Percentiles rank a stretch among this genome's conserved stretches.
Evolutionary conservation across 1,284 basidiomycete genomes (phyloP).

Genomic region (Testicularia cyperi): DNA sequence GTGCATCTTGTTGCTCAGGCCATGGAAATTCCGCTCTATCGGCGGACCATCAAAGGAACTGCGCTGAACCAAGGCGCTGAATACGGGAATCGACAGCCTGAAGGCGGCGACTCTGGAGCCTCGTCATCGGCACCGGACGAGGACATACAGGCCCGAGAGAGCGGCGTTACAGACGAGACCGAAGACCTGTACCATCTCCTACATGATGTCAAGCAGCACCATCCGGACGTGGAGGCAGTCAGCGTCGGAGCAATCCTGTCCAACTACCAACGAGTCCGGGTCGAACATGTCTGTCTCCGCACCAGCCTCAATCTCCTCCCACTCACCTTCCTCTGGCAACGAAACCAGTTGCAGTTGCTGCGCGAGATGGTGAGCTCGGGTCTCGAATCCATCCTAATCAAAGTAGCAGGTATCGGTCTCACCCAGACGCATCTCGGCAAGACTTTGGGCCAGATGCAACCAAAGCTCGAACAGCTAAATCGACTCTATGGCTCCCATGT

Average conservation of each 20-base stretch:
- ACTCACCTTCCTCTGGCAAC: slow-evolving; percentile 90
- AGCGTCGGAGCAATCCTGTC: slow-evolving; percentile 95
- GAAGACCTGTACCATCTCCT: slow-evolving; percentile 88
- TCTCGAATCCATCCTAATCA: slow-evolving; percentile 80
- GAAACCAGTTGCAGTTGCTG: slow-evolving; percentile 79
- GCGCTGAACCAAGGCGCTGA: slow-evolving; percentile 80
- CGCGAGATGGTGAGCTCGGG: slow-evolving; percentile 81
- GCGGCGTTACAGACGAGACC: slow-evolving; percentile 74
- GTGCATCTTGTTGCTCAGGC: slow-evolving; percentile 83
- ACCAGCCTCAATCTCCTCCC: slow-evolving; percentile 73
- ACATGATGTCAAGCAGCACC: slow-evolving; percentile 67
- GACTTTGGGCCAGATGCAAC: slow-evolving; percentile 73
- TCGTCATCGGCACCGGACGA: background rate
- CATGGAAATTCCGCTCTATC: slow-evolving; percentile 81
- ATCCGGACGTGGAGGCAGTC: slow-evolving; percentile 83
- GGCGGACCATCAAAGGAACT: slow-evolving; percentile 75
- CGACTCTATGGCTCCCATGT: slow-evolving; percentile 83
- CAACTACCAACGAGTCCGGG: slow-evolving; percentile 92
- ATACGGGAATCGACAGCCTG: slow-evolving; percentile 68
- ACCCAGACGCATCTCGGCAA: slow-evolving; percentile 75
- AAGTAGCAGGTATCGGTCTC: slow-evolving; percentile 92
- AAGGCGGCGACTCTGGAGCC: background rate
- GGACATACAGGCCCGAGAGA: slow-evolving; percentile 55
- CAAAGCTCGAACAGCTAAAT: slow-evolving; percentile 74
- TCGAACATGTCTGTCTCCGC: slow-evolving; percentile 78